These are phyloP conservation scores for Apiotrichum akiyoshidainum DNA, from an alignment of 1,284 basidiomycete species.

Conservation along the genomic window DNA sequence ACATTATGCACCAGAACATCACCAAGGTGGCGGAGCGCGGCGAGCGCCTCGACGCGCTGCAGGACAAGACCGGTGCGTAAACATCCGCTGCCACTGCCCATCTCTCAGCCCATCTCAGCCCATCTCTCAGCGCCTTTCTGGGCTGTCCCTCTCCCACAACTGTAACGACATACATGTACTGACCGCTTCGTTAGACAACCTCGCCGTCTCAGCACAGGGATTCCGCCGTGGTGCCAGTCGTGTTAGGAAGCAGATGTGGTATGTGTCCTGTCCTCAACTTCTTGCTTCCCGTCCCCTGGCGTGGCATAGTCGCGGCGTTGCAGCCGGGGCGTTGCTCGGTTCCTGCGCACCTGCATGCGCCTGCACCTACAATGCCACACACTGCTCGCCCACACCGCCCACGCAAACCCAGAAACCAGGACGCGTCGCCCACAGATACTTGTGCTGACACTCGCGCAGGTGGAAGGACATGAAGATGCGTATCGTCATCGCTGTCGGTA, in stretches of 20 bases:
- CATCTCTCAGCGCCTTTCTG: neutral
- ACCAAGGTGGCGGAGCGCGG: slow-evolving; percentile 85
- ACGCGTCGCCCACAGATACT: slow-evolving; percentile 15
- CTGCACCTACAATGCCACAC: no score
- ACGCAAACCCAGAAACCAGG: no score
- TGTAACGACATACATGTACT: neutral
- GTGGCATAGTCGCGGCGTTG: no score
- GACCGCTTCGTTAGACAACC: slow-evolving; percentile 65
- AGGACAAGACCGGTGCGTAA: slow-evolving; percentile 92
- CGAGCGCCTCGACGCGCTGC: slow-evolving; percentile 86
- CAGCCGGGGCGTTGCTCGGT: no score
- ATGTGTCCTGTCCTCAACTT: slow-evolving; percentile 33
- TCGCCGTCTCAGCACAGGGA: slow-evolving; percentile 97
- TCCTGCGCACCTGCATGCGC: no score
- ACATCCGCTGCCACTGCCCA: no score
- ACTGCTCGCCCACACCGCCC: no score
- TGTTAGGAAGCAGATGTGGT: slow-evolving; percentile 85
- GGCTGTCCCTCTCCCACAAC: neutral
- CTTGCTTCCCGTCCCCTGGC: neutral
- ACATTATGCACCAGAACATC: slow-evolving; percentile 97
- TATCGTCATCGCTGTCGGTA: slow-evolving; percentile 69
- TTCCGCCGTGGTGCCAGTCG: slow-evolving; percentile 96
- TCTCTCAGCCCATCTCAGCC: no score
- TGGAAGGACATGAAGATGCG: slow-evolving; percentile 92
- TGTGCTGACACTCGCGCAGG: slow-evolving; percentile 53